A percentile compares a stretch with the other conserved stretches of the same genome.
These are phyloP conservation scores for Trametes cingulata DNA, from an alignment of 768 basidiomycete species.

Conservation along the genomic window DNA sequence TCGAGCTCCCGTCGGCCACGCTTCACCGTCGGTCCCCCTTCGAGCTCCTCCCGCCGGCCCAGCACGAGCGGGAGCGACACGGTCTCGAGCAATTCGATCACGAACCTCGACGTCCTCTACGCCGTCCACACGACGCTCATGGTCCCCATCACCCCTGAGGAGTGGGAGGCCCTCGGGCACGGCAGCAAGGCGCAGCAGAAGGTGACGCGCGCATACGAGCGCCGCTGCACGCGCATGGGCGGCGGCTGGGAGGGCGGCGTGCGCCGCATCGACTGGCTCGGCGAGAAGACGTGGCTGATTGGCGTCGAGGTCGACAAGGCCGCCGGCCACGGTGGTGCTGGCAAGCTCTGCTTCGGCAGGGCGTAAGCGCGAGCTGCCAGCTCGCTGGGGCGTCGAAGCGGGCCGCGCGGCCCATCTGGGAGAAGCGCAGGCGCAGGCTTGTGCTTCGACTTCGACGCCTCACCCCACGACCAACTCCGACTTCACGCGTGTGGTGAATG, in stretches of 20 bases:
- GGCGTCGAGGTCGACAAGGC: constrained; percentile 62
- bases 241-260: constrained; percentile 73
- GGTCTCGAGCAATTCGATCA: constrained; percentile 35
- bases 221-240: constrained; percentile 57
- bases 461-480: background rate
- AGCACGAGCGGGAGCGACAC: constrained; percentile 20
- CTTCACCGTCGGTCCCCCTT: constrained; percentile 33
- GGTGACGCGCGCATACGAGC: constrained; percentile 61
- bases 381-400: too few species aligned
- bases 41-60: constrained; percentile 24
- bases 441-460: background rate
- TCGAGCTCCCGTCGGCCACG: constrained; percentile 22
- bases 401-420: too few species aligned
- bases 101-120: constrained; percentile 65
- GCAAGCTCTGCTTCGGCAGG: constrained; percentile 51
- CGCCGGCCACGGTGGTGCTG: constrained; percentile 38
- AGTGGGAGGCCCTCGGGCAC: constrained; percentile 63
- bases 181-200: constrained; percentile 58
- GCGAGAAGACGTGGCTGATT: constrained; percentile 56
- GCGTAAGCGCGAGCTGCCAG: constrained; percentile 31
- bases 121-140: constrained; percentile 59
- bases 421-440: background rate
- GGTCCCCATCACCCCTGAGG: constrained; percentile 57
- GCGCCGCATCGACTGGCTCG: constrained; percentile 65
- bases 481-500: background rate